Evolutionary conservation across 2,329 filamentous ascomycete genomes (phyloP), one percentile per base, ranked within the genome.

Genomic region (Colletotrichum falcatum): DNA sequence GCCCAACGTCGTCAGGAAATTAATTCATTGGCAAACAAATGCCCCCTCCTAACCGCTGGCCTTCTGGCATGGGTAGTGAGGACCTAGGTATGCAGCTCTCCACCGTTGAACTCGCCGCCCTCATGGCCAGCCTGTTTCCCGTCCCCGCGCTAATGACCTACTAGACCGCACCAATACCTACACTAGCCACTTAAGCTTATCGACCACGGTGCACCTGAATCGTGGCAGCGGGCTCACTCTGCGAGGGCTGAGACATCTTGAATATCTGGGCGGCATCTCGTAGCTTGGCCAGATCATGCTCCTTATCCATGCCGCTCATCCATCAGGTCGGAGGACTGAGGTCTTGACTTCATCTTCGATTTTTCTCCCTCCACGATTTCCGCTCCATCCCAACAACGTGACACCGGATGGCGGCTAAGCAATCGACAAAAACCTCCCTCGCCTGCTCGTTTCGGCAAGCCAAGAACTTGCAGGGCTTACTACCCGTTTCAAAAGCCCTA

Each of bases 101-200:
- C 56, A 46, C 37, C 67, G 54, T 51, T 67, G 58, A 54, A 53
- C 46, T 54, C 59, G 35, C 35, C 23, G 39, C 53, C 30, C 11
- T 16, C 44, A 39, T 51, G 18, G n/a, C 46, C 49, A 49, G 66
- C 68, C 37, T 42, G 37, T 16, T 46, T 42, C 58, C 42, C 59
- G 14, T 33, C 63, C 63, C 59, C 51, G 39, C 44, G 18, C 35
- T 42, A 53, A 23, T 23, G 8, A 12, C 20, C 53, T 46, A 53
- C 39, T 28, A 56, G 60, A 66, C 49, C 42, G 51, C 23, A 33
- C 37, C 44, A 67, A 53, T 59, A 62, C n/a, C n/a, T n/a, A n/a
- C 37, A 63, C 68, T 71, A 68, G 65, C 46, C 63, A 49, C 65
- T 68, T 71, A 71, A 68, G 64, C 59, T 68, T 71, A 70, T 62